phyloP scores from a whole-genome alignment of 345 rosid genomes.

The Geranium brycei region DNA sequence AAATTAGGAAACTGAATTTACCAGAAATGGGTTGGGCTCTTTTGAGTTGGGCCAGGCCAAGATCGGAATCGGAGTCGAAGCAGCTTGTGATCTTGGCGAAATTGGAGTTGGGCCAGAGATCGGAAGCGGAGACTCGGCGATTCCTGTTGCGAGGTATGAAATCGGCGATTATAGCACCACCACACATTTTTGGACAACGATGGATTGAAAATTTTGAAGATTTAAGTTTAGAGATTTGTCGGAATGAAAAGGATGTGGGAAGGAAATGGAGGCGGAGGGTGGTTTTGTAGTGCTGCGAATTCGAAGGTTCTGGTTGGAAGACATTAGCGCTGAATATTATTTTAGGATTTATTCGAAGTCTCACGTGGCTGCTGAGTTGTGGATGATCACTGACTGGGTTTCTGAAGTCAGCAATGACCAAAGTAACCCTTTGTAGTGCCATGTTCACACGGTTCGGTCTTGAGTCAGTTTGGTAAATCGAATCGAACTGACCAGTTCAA shows the following conservation, averaged over 20 bases:
- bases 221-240: not conserved
- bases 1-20: constrained; percentile 3
- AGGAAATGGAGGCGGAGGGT: not conserved
- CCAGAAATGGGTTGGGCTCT: constrained; percentile 30
- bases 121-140: constrained; percentile 24
- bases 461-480: no score
- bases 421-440: no score
- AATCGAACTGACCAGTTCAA: no score
- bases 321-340: no score
- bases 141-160: constrained; percentile 33
- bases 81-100: constrained; percentile 13
- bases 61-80: not conserved
- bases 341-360: no score
- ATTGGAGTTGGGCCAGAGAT: constrained; percentile 40
- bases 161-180: constrained; percentile 50
- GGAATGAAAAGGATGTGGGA: not conserved
- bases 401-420: no score
- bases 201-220: not conserved
- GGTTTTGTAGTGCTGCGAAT: not conserved
- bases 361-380: no score
- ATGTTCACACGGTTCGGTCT: no score
- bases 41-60: constrained; percentile 6
- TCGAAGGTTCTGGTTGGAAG: not conserved
- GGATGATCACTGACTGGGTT: no score
- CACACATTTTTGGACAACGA: constrained; percentile 36